phyloP scores from a whole-genome alignment of 2,329 filamentous ascomycete genomes.

The Diaporthe eres region DNA sequence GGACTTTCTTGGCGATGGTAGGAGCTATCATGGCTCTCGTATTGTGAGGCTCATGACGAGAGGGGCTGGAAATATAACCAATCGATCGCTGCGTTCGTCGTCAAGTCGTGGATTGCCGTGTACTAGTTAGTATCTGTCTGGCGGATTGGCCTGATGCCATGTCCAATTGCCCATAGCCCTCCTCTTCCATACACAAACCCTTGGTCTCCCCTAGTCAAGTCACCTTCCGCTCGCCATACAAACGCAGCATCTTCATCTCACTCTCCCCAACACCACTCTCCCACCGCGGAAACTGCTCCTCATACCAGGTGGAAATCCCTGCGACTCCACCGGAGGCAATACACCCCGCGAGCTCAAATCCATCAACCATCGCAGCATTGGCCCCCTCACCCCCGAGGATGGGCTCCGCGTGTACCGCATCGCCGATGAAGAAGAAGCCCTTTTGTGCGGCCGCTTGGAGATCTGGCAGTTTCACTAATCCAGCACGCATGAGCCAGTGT shows the following conservation, averaged over 20 bases:
- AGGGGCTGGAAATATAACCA: not conserved
- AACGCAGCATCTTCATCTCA: not conserved
- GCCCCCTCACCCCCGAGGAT: not conserved
- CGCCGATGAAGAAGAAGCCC: not conserved
- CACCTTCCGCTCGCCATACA: not conserved
- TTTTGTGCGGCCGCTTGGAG: not conserved
- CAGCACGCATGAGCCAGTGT: not conserved
- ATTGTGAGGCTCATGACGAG: not conserved
- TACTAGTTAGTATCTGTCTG: not conserved
- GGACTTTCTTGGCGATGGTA: not conserved
- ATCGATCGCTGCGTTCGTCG: not conserved
- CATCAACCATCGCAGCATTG: constrained; percentile 1
- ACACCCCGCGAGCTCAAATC: not conserved
- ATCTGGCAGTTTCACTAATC: not conserved
- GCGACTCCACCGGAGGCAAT: not conserved
- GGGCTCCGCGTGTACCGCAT: not conserved
- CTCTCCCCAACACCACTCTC: not conserved
- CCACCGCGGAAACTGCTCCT: not conserved
- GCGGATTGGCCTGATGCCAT: not conserved
- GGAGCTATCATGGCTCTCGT: not conserved
- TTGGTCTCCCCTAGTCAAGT: not conserved
- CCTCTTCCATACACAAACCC: not conserved
- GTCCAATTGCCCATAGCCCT: not conserved
- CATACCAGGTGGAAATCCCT: not conserved
- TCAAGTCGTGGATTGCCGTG: not conserved